A percentile compares a stretch with the other conserved stretches of the same genome.
These are phyloP conservation scores for Carpinus viminea DNA, from an alignment of 306 rosid species.

Conservation along the genomic window DNA sequence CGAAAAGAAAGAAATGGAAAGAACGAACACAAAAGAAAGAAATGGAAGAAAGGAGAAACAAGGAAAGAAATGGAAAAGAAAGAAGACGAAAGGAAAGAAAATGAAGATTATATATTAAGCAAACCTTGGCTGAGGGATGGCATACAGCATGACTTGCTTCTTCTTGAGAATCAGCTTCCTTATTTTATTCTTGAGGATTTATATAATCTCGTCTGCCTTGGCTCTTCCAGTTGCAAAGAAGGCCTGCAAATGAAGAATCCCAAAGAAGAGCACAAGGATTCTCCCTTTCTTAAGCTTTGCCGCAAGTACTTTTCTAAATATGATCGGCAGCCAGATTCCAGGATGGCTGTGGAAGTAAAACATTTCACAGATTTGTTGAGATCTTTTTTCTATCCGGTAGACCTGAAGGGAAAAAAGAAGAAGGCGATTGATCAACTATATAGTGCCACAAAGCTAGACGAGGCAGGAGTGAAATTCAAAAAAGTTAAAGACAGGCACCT, in stretches of 20 bases:
- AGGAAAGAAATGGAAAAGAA: too few species aligned
- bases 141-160: constrained; percentile 42
- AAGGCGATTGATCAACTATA: too few species aligned
- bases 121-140: constrained; percentile 46
- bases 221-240: too few species aligned
- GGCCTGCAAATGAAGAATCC: too few species aligned
- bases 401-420: too few species aligned
- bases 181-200: constrained; percentile 34
- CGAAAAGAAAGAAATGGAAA: constrained; percentile 1
- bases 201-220: constrained; percentile 14
- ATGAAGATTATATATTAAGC: constrained; percentile 34
- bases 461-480: constrained; percentile 15
- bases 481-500: neutral
- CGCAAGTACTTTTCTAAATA: too few species aligned
- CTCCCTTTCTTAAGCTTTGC: too few species aligned
- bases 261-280: too few species aligned
- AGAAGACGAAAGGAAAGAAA: neutral
- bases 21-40: too few species aligned
- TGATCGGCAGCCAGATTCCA: too few species aligned
- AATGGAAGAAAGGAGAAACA: too few species aligned
- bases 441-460: constrained; percentile 5
- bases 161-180: constrained; percentile 64
- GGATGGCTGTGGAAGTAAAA: neutral
- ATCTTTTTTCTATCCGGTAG: too few species aligned
- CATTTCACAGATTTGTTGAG: constrained; percentile 38